Evolutionary conservation across 768 basidiomycete species (phyloP).

Genomic region (Lyophyllum shimeji): DNA sequence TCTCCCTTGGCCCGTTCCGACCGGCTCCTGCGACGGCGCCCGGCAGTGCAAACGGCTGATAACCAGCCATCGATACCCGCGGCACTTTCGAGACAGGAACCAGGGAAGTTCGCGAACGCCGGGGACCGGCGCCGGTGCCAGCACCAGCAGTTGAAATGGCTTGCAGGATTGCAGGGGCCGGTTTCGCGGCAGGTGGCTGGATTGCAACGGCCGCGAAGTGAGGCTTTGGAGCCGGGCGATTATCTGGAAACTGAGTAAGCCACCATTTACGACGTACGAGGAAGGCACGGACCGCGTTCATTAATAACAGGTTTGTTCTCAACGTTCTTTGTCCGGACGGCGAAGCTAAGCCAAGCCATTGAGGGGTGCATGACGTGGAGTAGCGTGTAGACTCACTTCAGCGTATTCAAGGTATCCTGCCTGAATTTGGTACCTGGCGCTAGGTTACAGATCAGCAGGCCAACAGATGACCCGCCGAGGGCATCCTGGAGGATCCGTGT

Average conservation of each 20-base stretch:
- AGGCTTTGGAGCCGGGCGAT: conserved; percentile 53
- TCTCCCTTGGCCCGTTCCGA: conserved; percentile 22
- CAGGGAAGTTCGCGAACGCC: conserved; percentile 33
- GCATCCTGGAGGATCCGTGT: conserved; percentile 91
- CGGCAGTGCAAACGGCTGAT: conserved; percentile 38
- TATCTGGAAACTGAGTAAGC: conserved; percentile 39
- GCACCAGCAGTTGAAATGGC: conserved; percentile 34
- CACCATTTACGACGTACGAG: conserved; percentile 1
- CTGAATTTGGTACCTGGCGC: conserved; percentile 81
- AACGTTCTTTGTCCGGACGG: conserved; percentile 80
- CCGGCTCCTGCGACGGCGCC: conserved; percentile 17
- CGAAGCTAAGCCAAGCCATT: conserved; percentile 50
- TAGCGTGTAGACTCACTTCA: conserved; percentile 61
- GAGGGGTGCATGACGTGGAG: background rate
- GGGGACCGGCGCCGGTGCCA: conserved; percentile 21
- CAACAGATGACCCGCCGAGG: conserved; percentile 77
- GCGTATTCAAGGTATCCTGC: conserved; percentile 86
- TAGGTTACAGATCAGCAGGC: conserved; percentile 83
- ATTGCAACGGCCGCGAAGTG: conserved; percentile 63
- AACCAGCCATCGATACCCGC: conserved; percentile 32
- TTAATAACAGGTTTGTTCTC: conserved; percentile 82
- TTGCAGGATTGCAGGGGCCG: conserved; percentile 47
- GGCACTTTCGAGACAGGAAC: conserved; percentile 36
- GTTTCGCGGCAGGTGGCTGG: conserved; percentile 43
- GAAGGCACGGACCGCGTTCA: conserved; percentile 56